Evolutionary conservation across 352 stramenopile genomes (phyloP), one percentile per base, ranked within the genome.

Genomic region (Ochromonadaceae sp.): DNA sequence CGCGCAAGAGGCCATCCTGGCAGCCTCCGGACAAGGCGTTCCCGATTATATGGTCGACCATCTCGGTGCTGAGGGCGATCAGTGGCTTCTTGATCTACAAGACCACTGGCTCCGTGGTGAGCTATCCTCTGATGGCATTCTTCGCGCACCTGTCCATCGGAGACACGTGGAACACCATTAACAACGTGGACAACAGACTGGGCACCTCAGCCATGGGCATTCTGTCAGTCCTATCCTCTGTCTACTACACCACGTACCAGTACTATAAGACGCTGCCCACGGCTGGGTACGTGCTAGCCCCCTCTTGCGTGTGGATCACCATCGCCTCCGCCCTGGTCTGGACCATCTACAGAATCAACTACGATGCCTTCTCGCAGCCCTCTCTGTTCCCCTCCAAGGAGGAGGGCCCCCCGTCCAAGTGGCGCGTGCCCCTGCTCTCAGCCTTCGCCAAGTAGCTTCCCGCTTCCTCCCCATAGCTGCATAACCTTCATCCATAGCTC

Each of bases 151-250:
- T 88, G 20, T 78, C 69, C 17, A 73, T 86, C 57, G 80, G 81
- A n/a, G 81, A 88, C 75, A 76, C 82, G 20, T 88, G 81, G 81
- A 88, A 88, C 73, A 84, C 78, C 35, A 82, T 89, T 61, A 89
- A 84, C 65, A 89, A 87, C 71, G 76, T 81, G 1, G 81, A 89
- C 67, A 75, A 74, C 43, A 59, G 79, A n/a, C 81, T 80, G 49
- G 80, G 80, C 25, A 73, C 78, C 7, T 67, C 74, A 15, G 77
- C 82, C 0, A 31, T 80, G 12, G 78, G 74, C 14, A 67, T 73
- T 10, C 74, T 73, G 52, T 25, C 67, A 2, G 75, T 85, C 1
- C 30, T 76, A 22, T 68, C 36, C 41, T 43, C 1, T 5, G 75
- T 80, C 15, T 73, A 46, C 40, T 46, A n/a, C 40, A n/a, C 77